Evolutionary conservation across 148 eudicot genomes (phyloP).

Genomic region (Selenicereus undatus): DNA sequence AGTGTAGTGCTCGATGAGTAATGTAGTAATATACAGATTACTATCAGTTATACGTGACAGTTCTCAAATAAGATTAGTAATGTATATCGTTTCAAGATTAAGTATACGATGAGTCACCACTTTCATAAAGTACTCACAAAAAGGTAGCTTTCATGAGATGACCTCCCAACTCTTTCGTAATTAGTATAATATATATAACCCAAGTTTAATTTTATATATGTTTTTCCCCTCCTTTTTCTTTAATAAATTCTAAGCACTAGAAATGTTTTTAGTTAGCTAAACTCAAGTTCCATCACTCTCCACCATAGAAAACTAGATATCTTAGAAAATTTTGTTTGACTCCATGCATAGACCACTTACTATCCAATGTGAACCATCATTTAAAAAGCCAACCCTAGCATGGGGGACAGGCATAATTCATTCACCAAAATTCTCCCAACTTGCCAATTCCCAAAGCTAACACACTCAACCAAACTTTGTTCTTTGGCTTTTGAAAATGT

Average conservation of each 20-base stretch:
- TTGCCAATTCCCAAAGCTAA: conserved; percentile 13
- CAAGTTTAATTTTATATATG: background rate
- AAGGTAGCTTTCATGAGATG: conserved; percentile 18
- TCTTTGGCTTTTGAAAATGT: conserved; percentile 17
- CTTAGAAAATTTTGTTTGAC: conserved; percentile 26
- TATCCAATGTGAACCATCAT: conserved; percentile 7
- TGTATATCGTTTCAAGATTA: background rate
- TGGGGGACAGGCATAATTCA: background rate
- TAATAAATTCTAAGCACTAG: conserved; percentile 8
- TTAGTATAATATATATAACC: background rate
- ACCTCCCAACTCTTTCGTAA: background rate
- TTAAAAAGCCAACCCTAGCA: conserved; percentile 11
- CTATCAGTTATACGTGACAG: background rate
- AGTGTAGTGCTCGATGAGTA: background rate
- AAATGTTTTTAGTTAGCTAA: background rate
- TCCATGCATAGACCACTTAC: conserved; percentile 10
- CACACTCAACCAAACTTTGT: background rate
- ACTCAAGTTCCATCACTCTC: conserved; percentile 16
- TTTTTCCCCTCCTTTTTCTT: background rate
- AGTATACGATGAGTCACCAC: background rate
- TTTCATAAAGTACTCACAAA: background rate
- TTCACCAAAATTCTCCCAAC: background rate
- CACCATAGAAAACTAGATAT: conserved; percentile 34
- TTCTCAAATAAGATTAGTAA: background rate
- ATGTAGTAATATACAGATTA: background rate